Base-by-base conservation (phyloP, 1,284 basidiomycete species). In the Dichomitus squalens region DNA sequence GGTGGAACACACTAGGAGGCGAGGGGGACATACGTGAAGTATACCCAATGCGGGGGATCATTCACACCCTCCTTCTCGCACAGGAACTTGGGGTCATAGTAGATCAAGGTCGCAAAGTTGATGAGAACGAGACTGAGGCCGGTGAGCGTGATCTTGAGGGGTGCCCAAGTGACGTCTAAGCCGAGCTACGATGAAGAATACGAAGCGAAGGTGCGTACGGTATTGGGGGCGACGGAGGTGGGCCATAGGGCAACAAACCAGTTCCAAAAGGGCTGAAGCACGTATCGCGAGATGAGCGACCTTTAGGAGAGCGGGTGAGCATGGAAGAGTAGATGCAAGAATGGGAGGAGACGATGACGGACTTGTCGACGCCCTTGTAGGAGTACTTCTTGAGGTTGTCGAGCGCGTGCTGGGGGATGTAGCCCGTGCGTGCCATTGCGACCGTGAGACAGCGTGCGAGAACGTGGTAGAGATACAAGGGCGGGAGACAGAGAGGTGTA, bases 171-270 rank as follows among this genome's bases (percentile, higher is more conserved):
- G 40, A 20, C 35, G n/a, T 54, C 25, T 58, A 25, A 44, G n/a
- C 35, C 21, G 20, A 5, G 18, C 12, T 20, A 12, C 11, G 35
- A n/a, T 29, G 7, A 16, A 38, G n/a, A n/a, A 36, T 11, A 20
- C 5, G 16, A 33, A 9, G n/a, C 14, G 20, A 29, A 23, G 56
- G n/a, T 31, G 54, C 88, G 64, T 68, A 96, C 95, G 50, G 88
- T 84, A 77, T 99, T 99, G 3, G 97, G 97, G 0, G 97, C 96
- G 20, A 98, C 79, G 47, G 76, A 88, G 50, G 82, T 79, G 0
- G 96, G 97, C 85, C 96, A 97, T 34, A 95, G 80, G 14, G 87
- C 92, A 49, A 98, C 93, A 63, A 98, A 88, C 90, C 91, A 92
- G 60, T 83, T 95, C 96, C 96, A 99, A 76, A 92, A 98, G 1